Conservation (phyloP, 2,329 filamentous ascomycete species). For the Fusarium pilosicola region DNA sequence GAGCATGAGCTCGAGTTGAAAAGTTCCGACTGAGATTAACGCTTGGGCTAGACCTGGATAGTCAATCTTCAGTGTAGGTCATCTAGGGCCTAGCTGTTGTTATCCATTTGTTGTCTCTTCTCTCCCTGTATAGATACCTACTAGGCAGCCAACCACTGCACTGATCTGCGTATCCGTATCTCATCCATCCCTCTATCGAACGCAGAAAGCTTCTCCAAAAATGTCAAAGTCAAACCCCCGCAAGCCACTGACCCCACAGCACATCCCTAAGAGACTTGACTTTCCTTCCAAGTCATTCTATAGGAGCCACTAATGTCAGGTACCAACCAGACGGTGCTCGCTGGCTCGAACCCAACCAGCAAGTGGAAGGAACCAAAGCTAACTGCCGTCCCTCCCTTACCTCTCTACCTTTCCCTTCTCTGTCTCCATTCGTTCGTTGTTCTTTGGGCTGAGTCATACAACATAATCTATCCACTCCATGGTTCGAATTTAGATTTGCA, state of each 20-base stretch:
- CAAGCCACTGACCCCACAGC: slow-evolving; percentile 34
- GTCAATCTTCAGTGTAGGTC: slow-evolving; percentile 20
- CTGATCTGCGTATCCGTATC: slow-evolving; percentile 26
- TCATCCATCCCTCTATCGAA: not conserved
- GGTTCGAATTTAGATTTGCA: not conserved
- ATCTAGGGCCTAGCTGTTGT: not conserved
- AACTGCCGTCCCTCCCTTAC: slow-evolving; percentile 12
- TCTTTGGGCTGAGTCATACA: not conserved
- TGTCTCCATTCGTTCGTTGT: not conserved
- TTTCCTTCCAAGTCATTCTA: slow-evolving; percentile 28
- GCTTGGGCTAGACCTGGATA: slow-evolving; percentile 32
- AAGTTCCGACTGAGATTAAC: slow-evolving; percentile 33
- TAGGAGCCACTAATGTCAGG: slow-evolving; percentile 41
- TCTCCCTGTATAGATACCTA: slow-evolving; percentile 2
- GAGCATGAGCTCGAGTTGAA: not conserved
- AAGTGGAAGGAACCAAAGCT: slow-evolving; percentile 25
- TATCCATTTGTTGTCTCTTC: slow-evolving; percentile 34
- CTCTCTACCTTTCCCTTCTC: not conserved
- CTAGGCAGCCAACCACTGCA: not conserved
- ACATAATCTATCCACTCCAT: not conserved
- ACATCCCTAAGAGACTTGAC: slow-evolving; percentile 7
- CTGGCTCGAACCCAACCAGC: slow-evolving; percentile 22
- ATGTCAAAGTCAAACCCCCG: slow-evolving; percentile 20
- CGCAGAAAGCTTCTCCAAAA: slow-evolving; percentile 22
- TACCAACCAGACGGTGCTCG: slow-evolving; percentile 35